Evolutionary conservation across 768 basidiomycete species (phyloP).

Genomic region (Agaricus subrufescens): DNA sequence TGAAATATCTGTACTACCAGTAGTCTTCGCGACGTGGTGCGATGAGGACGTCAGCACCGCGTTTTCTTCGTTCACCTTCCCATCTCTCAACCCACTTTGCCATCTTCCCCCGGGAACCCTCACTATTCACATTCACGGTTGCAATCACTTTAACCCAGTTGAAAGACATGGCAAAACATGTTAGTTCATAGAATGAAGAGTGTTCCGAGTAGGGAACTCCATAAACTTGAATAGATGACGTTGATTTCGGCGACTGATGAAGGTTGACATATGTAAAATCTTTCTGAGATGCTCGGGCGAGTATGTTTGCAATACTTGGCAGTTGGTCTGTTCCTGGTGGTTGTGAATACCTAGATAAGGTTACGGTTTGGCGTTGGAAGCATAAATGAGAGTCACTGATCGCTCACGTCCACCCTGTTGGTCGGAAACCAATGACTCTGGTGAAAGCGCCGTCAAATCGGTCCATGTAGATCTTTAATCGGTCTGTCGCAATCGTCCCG

Average conservation of each 20-base stretch:
- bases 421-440: slow-evolving; percentile 77
- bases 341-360: slow-evolving; percentile 52
- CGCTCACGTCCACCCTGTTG: slow-evolving; percentile 96
- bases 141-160: slow-evolving; percentile 89
- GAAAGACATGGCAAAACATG: slow-evolving; percentile 89
- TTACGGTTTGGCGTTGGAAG: background rate
- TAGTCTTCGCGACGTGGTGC: slow-evolving; percentile 41
- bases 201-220: slow-evolving; percentile 95
- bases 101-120: slow-evolving; percentile 78
- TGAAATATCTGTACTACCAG: slow-evolving; percentile 29
- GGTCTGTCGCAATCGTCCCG: slow-evolving; percentile 67
- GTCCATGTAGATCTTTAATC: slow-evolving; percentile 70
- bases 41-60: slow-evolving; percentile 31
- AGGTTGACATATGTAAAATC: slow-evolving; percentile 70
- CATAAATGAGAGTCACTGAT: slow-evolving; percentile 1
- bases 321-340: slow-evolving; percentile 58
- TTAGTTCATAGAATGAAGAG: slow-evolving; percentile 92
- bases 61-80: slow-evolving; percentile 74
- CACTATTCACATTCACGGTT: slow-evolving; percentile 85
- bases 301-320: slow-evolving; percentile 64
- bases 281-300: slow-evolving; percentile 60
- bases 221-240: slow-evolving; percentile 63
- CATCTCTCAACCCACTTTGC: slow-evolving; percentile 84
- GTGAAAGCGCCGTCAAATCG: slow-evolving; percentile 69
- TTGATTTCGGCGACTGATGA: slow-evolving; percentile 66